These are phyloP conservation scores for Clitopilus hobsonii DNA, from an alignment of 768 basidiomycete species.

Conservation along the genomic window DNA sequence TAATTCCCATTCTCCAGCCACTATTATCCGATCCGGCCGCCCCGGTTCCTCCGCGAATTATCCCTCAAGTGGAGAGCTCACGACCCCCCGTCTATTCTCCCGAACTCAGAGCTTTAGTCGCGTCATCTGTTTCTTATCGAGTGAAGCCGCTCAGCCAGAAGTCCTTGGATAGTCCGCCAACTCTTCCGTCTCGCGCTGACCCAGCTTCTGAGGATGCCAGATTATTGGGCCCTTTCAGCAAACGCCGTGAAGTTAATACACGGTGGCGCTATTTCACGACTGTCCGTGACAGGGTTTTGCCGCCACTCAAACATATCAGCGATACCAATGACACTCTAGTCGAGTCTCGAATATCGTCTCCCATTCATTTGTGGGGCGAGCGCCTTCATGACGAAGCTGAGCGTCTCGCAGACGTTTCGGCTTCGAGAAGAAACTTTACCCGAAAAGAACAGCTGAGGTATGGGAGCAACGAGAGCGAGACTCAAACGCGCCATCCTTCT, in stretches of 20 bases:
- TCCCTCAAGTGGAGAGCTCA: slow-evolving; percentile 45
- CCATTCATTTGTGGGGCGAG: neutral
- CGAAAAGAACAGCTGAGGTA: slow-evolving; percentile 28
- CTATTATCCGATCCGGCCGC: slow-evolving; percentile 43
- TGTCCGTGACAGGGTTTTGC: slow-evolving; percentile 50
- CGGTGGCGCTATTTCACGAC: slow-evolving; percentile 59
- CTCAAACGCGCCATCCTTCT: slow-evolving; percentile 26
- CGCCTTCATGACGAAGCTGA: neutral
- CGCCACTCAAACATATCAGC: slow-evolving; percentile 38
- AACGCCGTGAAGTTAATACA: slow-evolving; percentile 69
- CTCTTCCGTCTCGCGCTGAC: slow-evolving; percentile 52
- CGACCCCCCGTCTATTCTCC: slow-evolving; percentile 64
- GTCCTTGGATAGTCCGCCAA: slow-evolving; percentile 45
- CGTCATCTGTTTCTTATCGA: slow-evolving; percentile 39
- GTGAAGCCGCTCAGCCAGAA: slow-evolving; percentile 38
- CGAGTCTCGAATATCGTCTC: neutral
- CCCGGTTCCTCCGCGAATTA: slow-evolving; percentile 41
- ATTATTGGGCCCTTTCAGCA: slow-evolving; percentile 64
- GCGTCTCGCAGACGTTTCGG: neutral
- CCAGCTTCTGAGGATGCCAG: slow-evolving; percentile 53
- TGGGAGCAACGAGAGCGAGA: neutral
- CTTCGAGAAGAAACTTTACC: slow-evolving; percentile 19
- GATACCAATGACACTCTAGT: neutral
- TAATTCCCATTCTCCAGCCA: too few relatives aligned
- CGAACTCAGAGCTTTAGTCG: slow-evolving; percentile 59